Evolutionary conservation across 2,329 filamentous ascomycete genomes (phyloP), one percentile per base, ranked within the genome.

Genomic region (Colletotrichum falcatum): DNA sequence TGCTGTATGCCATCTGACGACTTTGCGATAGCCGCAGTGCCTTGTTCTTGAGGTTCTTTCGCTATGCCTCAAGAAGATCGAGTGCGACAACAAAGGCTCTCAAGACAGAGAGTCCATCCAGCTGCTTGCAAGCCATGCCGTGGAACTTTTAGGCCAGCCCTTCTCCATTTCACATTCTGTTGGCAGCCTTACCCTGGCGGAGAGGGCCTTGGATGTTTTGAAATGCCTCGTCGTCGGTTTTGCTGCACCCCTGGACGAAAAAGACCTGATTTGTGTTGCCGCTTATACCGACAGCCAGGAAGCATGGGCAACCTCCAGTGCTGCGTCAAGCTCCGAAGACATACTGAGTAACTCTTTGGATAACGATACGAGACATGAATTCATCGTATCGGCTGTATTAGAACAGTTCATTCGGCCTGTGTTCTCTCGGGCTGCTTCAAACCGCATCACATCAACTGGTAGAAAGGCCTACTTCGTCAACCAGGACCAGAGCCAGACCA

Each of bases 371-470:
- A 26, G 76, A 61, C 33, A 71, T n/a, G 30, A 71, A 4, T 86
- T 89, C 73, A 81, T 90, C 73, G 81, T 86, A 23, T 82, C 85
- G n/a, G 81, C 85, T 48, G 82, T 94, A 66, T 86, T 95, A 5
- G 83, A 86, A 72, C 81, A 82, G 75, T 90, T 90, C 75, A 84
- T 95, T 61, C 90, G 90, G 46, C 90, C 90, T 35, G 81, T 93
- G 7, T 94, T 95, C 81, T 84, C 85, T 35, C 85, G 84, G 68
- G 83, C 87, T 20, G 86, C 84, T 26, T 85, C 88, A 6, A 78
- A 79, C 2, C 81, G 82, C 3, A 80, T 92, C 55, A 91, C 90
- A 3, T 79, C 85, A 2, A 83, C 86, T 6, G 89, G 90, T 28
- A 85, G 88, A 39, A 89, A 87, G 76, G 83, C 81, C 33, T 81